Percentiles rank a stretch among this genome's conserved stretches.
These are phyloP conservation scores for Vanilla planifolia DNA, from an alignment of 106 monocot genomes.

Conservation along the genomic window DNA sequence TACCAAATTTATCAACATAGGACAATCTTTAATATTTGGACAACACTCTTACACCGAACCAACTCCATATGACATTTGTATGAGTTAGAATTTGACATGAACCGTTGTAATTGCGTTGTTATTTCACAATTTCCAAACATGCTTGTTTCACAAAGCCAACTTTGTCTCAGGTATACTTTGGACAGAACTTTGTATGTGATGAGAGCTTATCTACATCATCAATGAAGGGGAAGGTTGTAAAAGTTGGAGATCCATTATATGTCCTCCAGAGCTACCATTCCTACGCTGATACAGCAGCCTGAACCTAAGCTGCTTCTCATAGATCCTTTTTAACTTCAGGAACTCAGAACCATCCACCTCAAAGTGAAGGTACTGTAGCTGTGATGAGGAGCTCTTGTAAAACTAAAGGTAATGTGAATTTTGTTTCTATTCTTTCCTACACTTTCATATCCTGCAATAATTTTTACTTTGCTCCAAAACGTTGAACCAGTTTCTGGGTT, in stretches of 20 bases:
- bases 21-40: not conserved
- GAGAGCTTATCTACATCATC: slow-evolving; percentile 29
- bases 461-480: too few species aligned
- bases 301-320: slow-evolving; percentile 6
- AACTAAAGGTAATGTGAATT: too few species aligned
- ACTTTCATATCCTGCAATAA: too few species aligned
- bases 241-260: slow-evolving; percentile 65
- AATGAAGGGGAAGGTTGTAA: slow-evolving; percentile 32
- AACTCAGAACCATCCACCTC: too few species aligned
- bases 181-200: slow-evolving; percentile 72
- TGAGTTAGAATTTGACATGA: not conserved
- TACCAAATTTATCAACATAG: not conserved
- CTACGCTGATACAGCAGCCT: slow-evolving; percentile 36
- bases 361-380: too few species aligned
- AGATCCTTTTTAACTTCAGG: too few species aligned
- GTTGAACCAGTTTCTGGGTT: too few species aligned
- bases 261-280: slow-evolving; percentile 53
- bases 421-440: too few species aligned
- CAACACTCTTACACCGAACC: not conserved
- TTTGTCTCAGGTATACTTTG: slow-evolving; percentile 54
- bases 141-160: not conserved
- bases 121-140: not conserved
- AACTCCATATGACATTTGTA: not conserved
- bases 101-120: not conserved
- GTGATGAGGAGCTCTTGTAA: too few species aligned